phyloP scores from a whole-genome alignment of 129 eudicot genomes.

The Lactuca sativa region DNA sequence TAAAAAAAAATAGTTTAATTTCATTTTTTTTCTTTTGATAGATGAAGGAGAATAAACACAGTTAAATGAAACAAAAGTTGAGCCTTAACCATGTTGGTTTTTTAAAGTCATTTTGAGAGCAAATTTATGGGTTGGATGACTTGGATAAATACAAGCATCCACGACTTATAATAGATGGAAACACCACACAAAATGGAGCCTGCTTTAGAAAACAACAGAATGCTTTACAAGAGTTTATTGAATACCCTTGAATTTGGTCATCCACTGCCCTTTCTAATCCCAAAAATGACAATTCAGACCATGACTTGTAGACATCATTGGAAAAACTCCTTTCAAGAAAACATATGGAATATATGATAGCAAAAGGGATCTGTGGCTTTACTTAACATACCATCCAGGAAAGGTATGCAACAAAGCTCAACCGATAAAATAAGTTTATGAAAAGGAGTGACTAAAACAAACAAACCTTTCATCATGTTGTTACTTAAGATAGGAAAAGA shows the following conservation, averaged over 20 bases:
- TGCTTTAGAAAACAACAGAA: slow-evolving; percentile 46
- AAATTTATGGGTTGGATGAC: slow-evolving; percentile 46
- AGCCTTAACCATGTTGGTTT: slow-evolving; percentile 44
- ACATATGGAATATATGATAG: slow-evolving; percentile 46
- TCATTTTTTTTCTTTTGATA: slow-evolving; percentile 25
- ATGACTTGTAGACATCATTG: slow-evolving; percentile 35
- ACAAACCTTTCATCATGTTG: too few relatives aligned
- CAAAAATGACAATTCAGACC: slow-evolving; percentile 61
- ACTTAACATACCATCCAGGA: too few relatives aligned
- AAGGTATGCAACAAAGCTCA: too few relatives aligned
- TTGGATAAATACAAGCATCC: slow-evolving; percentile 31
- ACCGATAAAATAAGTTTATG: too few relatives aligned
- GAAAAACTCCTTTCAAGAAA: slow-evolving; percentile 57
- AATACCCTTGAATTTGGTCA: slow-evolving; percentile 12
- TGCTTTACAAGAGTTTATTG: too few relatives aligned
- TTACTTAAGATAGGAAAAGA: too few relatives aligned
- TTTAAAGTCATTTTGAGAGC: slow-evolving; percentile 53
- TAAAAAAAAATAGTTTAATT: too few relatives aligned
- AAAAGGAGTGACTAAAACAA: too few relatives aligned
- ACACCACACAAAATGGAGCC: slow-evolving; percentile 46
- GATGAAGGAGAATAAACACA: slow-evolving; percentile 60
- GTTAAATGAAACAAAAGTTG: slow-evolving; percentile 46
- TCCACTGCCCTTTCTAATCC: slow-evolving; percentile 33
- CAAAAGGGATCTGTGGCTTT: slow-evolving; percentile 35
- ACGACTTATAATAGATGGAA: slow-evolving; percentile 30